These are phyloP conservation scores for Wickerhamomyces hampshirensis DNA, from an alignment of 805 yeast species.

Conservation along the genomic window DNA sequence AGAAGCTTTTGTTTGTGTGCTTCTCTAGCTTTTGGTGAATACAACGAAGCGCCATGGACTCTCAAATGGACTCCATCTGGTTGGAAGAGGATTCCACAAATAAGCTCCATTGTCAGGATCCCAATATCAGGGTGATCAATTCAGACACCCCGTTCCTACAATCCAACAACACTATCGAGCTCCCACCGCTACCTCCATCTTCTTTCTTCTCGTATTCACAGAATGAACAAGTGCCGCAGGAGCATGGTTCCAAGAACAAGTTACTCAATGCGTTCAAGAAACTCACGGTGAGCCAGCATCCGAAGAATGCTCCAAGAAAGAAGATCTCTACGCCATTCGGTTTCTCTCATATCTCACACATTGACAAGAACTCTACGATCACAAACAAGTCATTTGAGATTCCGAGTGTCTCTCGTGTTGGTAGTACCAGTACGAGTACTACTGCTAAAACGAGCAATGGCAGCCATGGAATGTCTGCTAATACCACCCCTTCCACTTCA, in stretches of 20 bases:
- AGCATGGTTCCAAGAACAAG: slow-evolving; percentile 17
- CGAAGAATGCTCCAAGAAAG: slow-evolving; percentile 5
- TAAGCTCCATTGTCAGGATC: slow-evolving; percentile 28
- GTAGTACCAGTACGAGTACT: no score
- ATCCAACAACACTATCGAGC: slow-evolving; percentile 30
- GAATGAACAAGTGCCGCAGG: slow-evolving; percentile 4
- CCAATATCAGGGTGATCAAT: slow-evolving; percentile 29
- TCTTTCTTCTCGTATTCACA: slow-evolving; percentile 14
- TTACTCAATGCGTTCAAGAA: slow-evolving; percentile 29
- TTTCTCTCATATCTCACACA: slow-evolving; percentile 37
- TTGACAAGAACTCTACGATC: slow-evolving; percentile 24
- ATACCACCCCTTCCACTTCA: background rate
- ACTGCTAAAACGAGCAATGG: no score
- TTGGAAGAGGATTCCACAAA: slow-evolving; percentile 32
- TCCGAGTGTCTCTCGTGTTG: slow-evolving; percentile 2
- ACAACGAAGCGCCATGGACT: slow-evolving; percentile 8
- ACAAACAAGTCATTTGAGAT: slow-evolving; percentile 13
- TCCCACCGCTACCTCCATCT: slow-evolving; percentile 31
- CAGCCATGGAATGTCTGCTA: no score
- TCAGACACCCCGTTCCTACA: slow-evolving; percentile 29
- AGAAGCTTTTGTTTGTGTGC: no score
- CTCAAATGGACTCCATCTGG: slow-evolving; percentile 37
- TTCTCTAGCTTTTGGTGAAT: no score
- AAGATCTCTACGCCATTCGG: slow-evolving; percentile 35
- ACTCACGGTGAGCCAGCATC: slow-evolving; percentile 22